These are phyloP conservation scores for Chlamydomonas incerta DNA, from an alignment of 139 green algal genomes.

Conservation along the genomic window DNA sequence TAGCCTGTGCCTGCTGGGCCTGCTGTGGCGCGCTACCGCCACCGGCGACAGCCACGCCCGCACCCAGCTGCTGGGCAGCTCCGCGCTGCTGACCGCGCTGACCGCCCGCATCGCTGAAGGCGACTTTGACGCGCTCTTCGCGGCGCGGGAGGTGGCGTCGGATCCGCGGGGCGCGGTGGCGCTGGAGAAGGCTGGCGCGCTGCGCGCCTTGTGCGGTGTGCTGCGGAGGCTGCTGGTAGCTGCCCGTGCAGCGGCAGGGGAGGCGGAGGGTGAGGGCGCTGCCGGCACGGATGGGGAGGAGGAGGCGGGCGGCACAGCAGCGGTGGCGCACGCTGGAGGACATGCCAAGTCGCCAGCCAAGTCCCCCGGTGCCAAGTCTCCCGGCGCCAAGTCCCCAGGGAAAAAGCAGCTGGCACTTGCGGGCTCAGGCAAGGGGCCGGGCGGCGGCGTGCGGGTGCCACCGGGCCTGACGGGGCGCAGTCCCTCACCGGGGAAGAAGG, in stretches of 20 bases:
- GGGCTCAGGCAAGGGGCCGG: too few relatives aligned
- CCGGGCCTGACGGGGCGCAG: not conserved
- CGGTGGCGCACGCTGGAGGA: not conserved
- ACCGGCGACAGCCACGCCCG: not conserved
- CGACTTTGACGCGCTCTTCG: conserved; percentile 11
- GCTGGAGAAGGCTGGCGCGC: not conserved
- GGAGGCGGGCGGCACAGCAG: too few relatives aligned
- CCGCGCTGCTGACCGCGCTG: conserved; percentile 2
- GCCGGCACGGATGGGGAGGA: not conserved
- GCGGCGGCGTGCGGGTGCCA: too few relatives aligned
- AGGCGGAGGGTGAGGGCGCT: not conserved
- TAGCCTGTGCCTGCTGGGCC: conserved; percentile 3
- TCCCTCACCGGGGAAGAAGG: not conserved
- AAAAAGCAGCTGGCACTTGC: too few relatives aligned
- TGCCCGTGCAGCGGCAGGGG: too few relatives aligned
- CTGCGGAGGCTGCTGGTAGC: not conserved
- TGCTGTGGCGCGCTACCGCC: conserved; percentile 8
- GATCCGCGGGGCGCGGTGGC: not conserved
- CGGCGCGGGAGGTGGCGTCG: conserved; percentile 6
- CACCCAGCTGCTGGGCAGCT: not conserved
- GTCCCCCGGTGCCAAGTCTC: too few relatives aligned
- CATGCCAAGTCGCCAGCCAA: not conserved
- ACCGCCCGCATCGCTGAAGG: not conserved
- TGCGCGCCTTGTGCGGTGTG: not conserved
- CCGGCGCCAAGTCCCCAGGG: too few relatives aligned